Conservation (phyloP, 306 rosid genomes). For the Inga oerstediana region DNA sequence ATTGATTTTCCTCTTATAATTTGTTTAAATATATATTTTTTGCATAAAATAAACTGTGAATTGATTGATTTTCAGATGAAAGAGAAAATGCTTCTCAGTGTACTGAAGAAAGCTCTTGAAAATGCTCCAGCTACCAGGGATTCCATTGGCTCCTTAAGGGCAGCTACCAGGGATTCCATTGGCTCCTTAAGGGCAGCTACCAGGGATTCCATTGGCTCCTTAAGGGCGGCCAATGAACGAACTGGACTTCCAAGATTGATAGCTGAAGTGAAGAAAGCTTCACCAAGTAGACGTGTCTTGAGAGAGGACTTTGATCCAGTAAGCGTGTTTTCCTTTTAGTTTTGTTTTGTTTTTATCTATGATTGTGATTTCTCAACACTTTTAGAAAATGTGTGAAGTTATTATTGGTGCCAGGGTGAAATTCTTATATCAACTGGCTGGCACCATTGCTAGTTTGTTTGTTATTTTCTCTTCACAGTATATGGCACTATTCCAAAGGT, state of each 20-base stretch:
- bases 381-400: background rate
- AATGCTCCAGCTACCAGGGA: conserved; percentile 80
- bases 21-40: background rate
- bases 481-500: conserved; percentile 15
- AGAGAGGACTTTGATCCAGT: conserved; percentile 97
- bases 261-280: conserved; percentile 99
- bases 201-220: too few relatives aligned
- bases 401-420: background rate
- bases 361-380: background rate
- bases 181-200: too few relatives aligned
- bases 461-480: conserved; percentile 22
- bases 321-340: conserved; percentile 14
- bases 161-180: too few relatives aligned
- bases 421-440: background rate
- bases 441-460: conserved; percentile 6
- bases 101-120: conserved; percentile 63
- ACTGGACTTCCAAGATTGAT: conserved; percentile 90
- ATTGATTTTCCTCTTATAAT: conserved; percentile 25
- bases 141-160: conserved; percentile 80
- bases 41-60: background rate
- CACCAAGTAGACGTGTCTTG: conserved; percentile 93
- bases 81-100: conserved; percentile 62
- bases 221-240: conserved; percentile 67
- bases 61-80: conserved; percentile 60
- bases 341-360: background rate